Percentiles rank a stretch among this genome's conserved stretches.
phyloP scores from a whole-genome alignment of 352 stramenopile species.

The Pythium pyrilobum region DNA sequence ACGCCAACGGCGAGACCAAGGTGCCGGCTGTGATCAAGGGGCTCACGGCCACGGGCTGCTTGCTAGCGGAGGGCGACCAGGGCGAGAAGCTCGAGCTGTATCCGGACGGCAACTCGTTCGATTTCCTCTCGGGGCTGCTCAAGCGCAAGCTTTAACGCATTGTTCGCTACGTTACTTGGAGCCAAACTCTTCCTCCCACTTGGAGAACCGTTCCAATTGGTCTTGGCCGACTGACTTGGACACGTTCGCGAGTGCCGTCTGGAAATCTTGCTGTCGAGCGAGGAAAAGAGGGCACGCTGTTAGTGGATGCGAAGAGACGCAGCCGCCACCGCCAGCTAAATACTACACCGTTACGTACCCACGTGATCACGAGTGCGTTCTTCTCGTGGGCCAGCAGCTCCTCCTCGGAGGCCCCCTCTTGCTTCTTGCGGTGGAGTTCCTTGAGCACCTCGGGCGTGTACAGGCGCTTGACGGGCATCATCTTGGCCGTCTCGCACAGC shows the following conservation, averaged over 20 bases:
- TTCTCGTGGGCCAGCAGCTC: constrained; percentile 53
- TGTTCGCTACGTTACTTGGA: constrained; percentile 49
- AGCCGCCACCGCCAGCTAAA: too few relatives aligned
- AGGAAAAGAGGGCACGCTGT: background rate
- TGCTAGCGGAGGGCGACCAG: constrained; percentile 55
- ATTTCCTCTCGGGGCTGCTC: constrained; percentile 82
- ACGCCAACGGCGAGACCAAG: constrained; percentile 30
- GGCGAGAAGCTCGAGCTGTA: constrained; percentile 80
- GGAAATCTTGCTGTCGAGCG: constrained; percentile 38
- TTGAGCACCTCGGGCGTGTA: constrained; percentile 41
- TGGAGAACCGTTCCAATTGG: constrained; percentile 65
- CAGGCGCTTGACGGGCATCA: constrained; percentile 41
- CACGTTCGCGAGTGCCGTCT: constrained; percentile 67
- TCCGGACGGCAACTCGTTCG: constrained; percentile 87
- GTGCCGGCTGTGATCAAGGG: constrained; percentile 69
- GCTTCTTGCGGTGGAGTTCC: constrained; percentile 49
- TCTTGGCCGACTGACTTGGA: constrained; percentile 78
- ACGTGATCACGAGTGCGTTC: constrained; percentile 49
- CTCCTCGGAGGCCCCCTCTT: constrained; percentile 45
- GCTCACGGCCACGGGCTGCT: constrained; percentile 69
- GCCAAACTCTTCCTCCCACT: constrained; percentile 80
- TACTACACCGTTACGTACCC: too few relatives aligned
- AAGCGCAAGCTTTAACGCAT: constrained; percentile 71
- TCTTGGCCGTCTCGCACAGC: constrained; percentile 40
- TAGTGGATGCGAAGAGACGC: too few relatives aligned